Evolutionary conservation across 139 green algal species (phyloP), one percentile per base, ranked within the genome.

Genomic region (Haematococcus lacustris): DNA sequence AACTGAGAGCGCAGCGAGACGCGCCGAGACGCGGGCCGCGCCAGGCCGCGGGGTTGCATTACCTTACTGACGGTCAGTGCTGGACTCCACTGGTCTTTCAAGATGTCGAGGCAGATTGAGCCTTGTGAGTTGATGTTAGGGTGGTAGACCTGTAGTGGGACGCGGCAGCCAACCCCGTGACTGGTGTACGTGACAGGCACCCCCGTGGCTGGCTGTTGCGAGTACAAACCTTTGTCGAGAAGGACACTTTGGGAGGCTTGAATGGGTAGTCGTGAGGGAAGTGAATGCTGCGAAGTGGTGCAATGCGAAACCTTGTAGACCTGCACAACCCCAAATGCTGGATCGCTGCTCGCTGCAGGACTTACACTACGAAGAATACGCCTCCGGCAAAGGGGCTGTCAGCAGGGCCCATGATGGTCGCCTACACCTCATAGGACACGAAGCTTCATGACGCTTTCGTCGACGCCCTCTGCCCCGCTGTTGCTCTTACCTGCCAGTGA

Each of bases 51-150:
- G n/a, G n/a, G n/a, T n/a, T n/a, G n/a, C n/a, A n/a, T 41, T n/a
- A 91, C 91, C 85, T 98, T 98, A 28, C 89, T 96, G 50, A 99
- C 96, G 40, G 95, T 98, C 1, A 98, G 84, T 4, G 95, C 95
- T 21, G 95, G 95, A 71, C 85, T 95, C 95, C 95, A 99, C 79
- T 97, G 91, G 71, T 98, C 95, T 82, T 98, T 98, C n/a, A 99
- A 79, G 63, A 98, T 97, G 70, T 98, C 95, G 34, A 99, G 82
- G 84, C 94, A 98, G 70, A 99, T 98, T 78, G 78, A 88, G 25
- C 95, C 95, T 82, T 97, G 93, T 80, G 83, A 92, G 84, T 98
- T 98, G 38, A 99, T 86, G 82, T 99, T 99, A 39, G 94, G 96
- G 77, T 99, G 95, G 80, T 99, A 99, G 65, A 99, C 61, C 61